A percentile compares a stretch with the other conserved stretches of the same genome.
phyloP scores from a whole-genome alignment of 495 filamentous ascomycete genomes.

The Amphirosellinia nigrospora region DNA sequence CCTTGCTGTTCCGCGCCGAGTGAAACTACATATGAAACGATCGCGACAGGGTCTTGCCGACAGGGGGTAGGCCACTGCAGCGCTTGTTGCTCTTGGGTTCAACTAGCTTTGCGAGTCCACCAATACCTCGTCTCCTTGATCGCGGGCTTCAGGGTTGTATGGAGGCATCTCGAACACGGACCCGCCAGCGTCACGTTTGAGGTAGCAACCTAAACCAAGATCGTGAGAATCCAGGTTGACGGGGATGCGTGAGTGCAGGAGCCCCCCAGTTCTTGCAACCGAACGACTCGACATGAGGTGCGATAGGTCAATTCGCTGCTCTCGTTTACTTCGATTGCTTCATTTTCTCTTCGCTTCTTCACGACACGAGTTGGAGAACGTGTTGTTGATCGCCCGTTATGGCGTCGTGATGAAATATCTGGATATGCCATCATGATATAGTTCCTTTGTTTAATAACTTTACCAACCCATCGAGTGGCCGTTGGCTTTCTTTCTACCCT shows the following conservation, averaged over 20 bases:
- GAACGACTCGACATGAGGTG: constrained; percentile 24
- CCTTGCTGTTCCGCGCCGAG: constrained; percentile 5
- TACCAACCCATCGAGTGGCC: constrained; percentile 59
- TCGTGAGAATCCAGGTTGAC: constrained; percentile 30
- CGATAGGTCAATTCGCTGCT: constrained; percentile 13
- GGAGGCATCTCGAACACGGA: constrained; percentile 34
- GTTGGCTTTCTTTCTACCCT: constrained; percentile 45
- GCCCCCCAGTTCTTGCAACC: constrained; percentile 27
- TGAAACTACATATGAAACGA: constrained; percentile 28
- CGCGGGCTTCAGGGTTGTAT: constrained; percentile 26
- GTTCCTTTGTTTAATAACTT: constrained; percentile 40
- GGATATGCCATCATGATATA: constrained; percentile 36
- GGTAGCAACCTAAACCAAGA: constrained; percentile 33
- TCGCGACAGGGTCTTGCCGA: constrained; percentile 15
- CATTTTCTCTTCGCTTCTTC: constrained; percentile 22
- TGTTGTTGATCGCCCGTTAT: constrained; percentile 30
- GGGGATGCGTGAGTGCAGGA: constrained; percentile 26
- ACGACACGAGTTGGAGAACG: constrained; percentile 23
- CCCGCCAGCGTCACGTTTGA: constrained; percentile 40
- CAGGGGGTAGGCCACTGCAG: constrained; percentile 6
- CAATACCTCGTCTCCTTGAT: constrained; percentile 31
- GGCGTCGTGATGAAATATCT: constrained; percentile 31
- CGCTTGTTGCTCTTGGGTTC: constrained; percentile 3
- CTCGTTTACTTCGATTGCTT: constrained; percentile 13
- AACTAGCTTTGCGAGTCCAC: constrained; percentile 2